Percentiles rank a stretch among this genome's conserved stretches.
Conservation (phyloP, 768 basidiomycete genomes). For the Hygrophorus pudorinus region DNA sequence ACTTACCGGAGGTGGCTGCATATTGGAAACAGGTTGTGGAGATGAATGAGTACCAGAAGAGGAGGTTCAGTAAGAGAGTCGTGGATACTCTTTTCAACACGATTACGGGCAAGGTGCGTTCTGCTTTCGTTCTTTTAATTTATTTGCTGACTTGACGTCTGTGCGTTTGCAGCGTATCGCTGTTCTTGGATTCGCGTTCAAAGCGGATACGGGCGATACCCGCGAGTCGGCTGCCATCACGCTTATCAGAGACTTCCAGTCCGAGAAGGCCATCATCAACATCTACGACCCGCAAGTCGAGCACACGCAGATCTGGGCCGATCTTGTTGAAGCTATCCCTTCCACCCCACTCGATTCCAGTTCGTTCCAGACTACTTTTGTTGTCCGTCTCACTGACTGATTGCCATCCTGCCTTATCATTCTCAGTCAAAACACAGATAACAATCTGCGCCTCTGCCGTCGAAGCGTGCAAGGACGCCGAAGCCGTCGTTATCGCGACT, state of each 20-base stretch:
- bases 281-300: constrained; percentile 91
- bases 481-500: constrained; percentile 92
- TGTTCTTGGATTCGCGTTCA: constrained; percentile 97
- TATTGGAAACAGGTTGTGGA: constrained; percentile 98
- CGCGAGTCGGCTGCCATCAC: constrained; percentile 96
- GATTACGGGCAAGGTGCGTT: constrained; percentile 82
- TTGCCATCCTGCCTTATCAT: constrained; percentile 3
- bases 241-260: constrained; percentile 87
- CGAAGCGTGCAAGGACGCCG: constrained; percentile 81
- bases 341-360: constrained; percentile 51
- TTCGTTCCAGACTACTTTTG: constrained; percentile 28
- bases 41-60: constrained; percentile 99
- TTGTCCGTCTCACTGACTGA: background rate
- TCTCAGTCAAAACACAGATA: constrained; percentile 79
- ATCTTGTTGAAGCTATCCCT: constrained; percentile 64
- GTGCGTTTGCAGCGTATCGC: constrained; percentile 62
- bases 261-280: constrained; percentile 77
- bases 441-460: constrained; percentile 67
- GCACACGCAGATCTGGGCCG: constrained; percentile 79
- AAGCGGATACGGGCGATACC: constrained; percentile 98
- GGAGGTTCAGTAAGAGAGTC: constrained; percentile 89
- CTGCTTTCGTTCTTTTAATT: background rate
- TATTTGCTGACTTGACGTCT: background rate
- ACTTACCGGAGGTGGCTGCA: constrained; percentile 92
- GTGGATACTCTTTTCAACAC: constrained; percentile 99